These are phyloP conservation scores for Diplotaxis tenuifolia DNA, from an alignment of 345 rosid genomes.

Conservation along the genomic window DNA sequence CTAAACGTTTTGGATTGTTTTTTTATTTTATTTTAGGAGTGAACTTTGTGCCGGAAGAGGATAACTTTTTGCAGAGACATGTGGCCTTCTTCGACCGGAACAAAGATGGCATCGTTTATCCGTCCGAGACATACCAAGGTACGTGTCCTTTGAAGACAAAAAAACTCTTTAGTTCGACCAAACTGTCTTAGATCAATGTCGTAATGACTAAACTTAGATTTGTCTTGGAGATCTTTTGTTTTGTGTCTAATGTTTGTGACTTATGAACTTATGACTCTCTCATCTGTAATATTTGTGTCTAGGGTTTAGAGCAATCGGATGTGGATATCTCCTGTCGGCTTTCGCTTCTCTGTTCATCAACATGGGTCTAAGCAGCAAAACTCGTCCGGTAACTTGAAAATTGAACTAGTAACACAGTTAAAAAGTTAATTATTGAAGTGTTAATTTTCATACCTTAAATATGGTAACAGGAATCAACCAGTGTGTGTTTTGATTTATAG, in stretches of 20 bases:
- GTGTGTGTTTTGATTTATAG: constrained; percentile 34
- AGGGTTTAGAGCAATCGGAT: constrained; percentile 71
- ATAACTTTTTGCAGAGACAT: constrained; percentile 63
- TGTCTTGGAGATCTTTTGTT: not conserved
- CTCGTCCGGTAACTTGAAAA: constrained; percentile 56
- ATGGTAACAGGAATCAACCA: not conserved
- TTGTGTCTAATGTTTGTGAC: not conserved
- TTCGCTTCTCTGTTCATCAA: constrained; percentile 48
- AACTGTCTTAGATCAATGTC: not conserved
- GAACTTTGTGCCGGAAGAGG: constrained; percentile 38
- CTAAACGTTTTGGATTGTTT: not conserved
- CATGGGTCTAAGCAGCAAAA: constrained; percentile 50
- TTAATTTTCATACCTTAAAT: too few relatives aligned
- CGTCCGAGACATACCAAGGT: constrained; percentile 81
- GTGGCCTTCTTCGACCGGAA: constrained; percentile 79
- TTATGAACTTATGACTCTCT: not conserved
- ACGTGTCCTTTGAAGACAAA: not conserved
- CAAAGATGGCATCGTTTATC: constrained; percentile 73
- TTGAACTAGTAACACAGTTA: not conserved
- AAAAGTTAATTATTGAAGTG: too few relatives aligned
- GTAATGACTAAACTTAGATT: not conserved
- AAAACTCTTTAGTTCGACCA: not conserved
- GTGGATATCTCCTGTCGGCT: constrained; percentile 44
- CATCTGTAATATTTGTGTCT: too few relatives aligned
- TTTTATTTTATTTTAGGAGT: not conserved